Conservation (phyloP, 1,139 yeast species). For the Nakaseomyces nivariensis region DNA sequence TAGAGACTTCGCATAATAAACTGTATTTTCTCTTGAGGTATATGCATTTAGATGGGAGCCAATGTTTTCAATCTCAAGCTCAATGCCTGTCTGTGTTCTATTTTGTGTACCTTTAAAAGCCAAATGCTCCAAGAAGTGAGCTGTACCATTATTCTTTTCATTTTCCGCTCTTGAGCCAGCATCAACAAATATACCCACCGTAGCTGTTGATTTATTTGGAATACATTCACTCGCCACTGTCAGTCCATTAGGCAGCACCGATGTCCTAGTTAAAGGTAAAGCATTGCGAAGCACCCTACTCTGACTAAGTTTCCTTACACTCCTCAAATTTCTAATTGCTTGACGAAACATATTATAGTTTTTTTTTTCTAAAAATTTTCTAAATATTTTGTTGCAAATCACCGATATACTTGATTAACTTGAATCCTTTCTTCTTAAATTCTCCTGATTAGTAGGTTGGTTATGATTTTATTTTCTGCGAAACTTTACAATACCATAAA, state of each 20-base stretch:
- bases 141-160: constrained; percentile 79
- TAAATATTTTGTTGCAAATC: too few species aligned
- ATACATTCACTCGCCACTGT: constrained; percentile 86
- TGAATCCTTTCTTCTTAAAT: too few species aligned
- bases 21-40: constrained; percentile 95
- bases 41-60: constrained; percentile 97
- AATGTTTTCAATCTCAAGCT: constrained; percentile 87
- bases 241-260: constrained; percentile 70
- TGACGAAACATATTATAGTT: background rate
- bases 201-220: constrained; percentile 88
- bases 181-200: constrained; percentile 89
- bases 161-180: constrained; percentile 98
- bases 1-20: constrained; percentile 85
- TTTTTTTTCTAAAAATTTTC: too few species aligned
- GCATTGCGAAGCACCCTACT: background rate
- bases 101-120: constrained; percentile 88
- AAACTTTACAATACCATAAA: too few species aligned
- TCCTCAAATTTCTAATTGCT: background rate
- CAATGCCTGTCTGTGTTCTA: constrained; percentile 77
- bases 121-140: constrained; percentile 91
- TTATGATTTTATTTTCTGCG: too few species aligned
- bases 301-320: background rate
- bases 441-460: too few species aligned
- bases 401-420: too few species aligned
- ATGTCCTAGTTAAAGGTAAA: constrained; percentile 43